Evolutionary conservation across 2,329 filamentous ascomycete species (phyloP), one percentile per base, ranked within the genome.

Genomic region (Daldinia sp.): DNA sequence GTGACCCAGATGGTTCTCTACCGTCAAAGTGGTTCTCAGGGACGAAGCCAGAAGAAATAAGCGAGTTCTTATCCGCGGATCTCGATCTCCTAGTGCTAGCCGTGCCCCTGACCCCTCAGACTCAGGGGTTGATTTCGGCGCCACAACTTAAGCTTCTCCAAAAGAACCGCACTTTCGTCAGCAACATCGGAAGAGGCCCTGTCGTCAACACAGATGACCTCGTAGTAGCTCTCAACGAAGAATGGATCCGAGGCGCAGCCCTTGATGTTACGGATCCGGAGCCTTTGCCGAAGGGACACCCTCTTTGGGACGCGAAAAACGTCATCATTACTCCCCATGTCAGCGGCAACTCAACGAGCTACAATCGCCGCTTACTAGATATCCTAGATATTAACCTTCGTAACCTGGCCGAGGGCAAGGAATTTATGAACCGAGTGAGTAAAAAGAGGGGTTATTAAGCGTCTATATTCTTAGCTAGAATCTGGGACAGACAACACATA

Each of bases 201-300:
- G 70, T 76, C 8, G 67, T 79, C 49, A 66, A 76, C 27, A 74
- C 73, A 0, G 71, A 80, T 6, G 87, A 83, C 6, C 73, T 91
- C 49, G 79, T 90, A 30, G 76, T 75, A 1, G 85, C 87, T 0
- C 75, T 91, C 17, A 72, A 78, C 53, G 66, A 69, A 27, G 73
- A 70, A 48, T 71, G 61, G 71, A 72, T 74, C 58, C 63, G 77
- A 15, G 89, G 89, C 21, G 89, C 89, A 0, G 88, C 88, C 1
- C 76, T 91, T 47, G 89, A 91, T 74, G 89, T 91, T 1, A 87
- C 88, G 2, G 88, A 91, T 67, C 89, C 89, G 0, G 89, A 92
- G 71, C 89, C 89, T 0, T 72, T 92, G 65, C 88, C 88, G 0
- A 70, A 75, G 13, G 84, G 86, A 19, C 83, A 87, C 71, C 83